phyloP scores from a whole-genome alignment of 345 rosid species.

The Brassica incana region DNA sequence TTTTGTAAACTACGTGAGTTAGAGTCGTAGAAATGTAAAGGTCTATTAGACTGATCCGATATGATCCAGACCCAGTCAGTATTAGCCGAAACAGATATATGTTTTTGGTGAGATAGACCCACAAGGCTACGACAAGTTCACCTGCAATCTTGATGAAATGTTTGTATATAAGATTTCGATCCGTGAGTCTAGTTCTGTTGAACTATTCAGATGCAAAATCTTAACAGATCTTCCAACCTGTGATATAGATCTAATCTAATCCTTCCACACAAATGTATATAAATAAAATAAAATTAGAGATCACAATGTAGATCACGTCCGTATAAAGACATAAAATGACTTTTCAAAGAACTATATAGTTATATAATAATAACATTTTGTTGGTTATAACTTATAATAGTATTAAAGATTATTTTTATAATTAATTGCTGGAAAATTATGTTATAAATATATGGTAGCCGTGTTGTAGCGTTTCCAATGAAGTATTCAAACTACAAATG shows the following conservation, averaged over 20 bases:
- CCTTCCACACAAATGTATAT: background rate
- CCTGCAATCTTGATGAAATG: background rate
- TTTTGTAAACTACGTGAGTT: background rate
- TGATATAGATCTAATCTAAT: slow-evolving; percentile 28
- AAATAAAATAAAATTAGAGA: slow-evolving; percentile 6
- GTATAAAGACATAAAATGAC: slow-evolving; percentile 36
- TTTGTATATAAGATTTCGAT: background rate
- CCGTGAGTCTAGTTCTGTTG: slow-evolving; percentile 11
- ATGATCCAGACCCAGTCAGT: background rate
- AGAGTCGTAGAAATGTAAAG: background rate
- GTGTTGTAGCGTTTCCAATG: slow-evolving; percentile 21
- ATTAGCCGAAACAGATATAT: background rate
- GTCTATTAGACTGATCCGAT: background rate
- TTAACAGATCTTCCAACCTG: slow-evolving; percentile 43
- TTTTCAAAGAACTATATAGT: slow-evolving; percentile 25
- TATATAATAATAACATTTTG: background rate
- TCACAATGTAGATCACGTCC: slow-evolving; percentile 19
- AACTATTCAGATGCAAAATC: slow-evolving; percentile 35
- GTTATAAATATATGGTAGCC: background rate
- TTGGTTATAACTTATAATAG: background rate
- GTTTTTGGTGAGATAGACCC: background rate
- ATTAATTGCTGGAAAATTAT: background rate
- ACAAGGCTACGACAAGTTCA: background rate
- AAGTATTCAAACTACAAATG: slow-evolving; percentile 30
- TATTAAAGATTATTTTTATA: slow-evolving; percentile 5